Evolutionary conservation across 2,329 filamentous ascomycete genomes (phyloP).

Genomic region (Calycina marina): DNA sequence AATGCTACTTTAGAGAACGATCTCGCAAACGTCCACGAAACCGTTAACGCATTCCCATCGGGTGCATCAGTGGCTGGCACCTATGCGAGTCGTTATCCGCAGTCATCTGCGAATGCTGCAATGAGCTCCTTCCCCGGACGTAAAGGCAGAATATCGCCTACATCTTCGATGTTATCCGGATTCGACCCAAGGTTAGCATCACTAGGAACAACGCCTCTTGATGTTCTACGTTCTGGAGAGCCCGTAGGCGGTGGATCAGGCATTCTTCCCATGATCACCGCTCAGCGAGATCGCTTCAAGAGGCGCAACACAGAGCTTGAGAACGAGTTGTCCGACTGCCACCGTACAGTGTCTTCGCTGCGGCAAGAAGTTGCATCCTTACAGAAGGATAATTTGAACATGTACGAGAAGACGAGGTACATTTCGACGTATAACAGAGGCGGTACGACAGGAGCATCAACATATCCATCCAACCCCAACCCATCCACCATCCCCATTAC

Average conservation of each 20-base stretch:
- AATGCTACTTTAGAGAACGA: constrained; percentile 88
- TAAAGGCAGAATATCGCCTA: constrained; percentile 67
- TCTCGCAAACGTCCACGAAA: constrained; percentile 72
- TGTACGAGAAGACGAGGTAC: constrained; percentile 97
- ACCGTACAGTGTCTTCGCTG: constrained; percentile 69
- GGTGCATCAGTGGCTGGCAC: constrained; percentile 89
- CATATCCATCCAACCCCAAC: constrained; percentile 57
- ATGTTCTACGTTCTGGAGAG: constrained; percentile 44
- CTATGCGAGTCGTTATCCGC: constrained; percentile 66
- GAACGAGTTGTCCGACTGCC: constrained; percentile 71
- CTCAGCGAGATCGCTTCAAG: constrained; percentile 96
- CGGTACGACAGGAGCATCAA: constrained; percentile 42
- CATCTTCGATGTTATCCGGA: constrained; percentile 96
- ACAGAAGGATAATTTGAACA: constrained; percentile 87
- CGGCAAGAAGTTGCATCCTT: constrained; percentile 82
- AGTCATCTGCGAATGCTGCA: constrained; percentile 42
- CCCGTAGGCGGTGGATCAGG: constrained; percentile 63
- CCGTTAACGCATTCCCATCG: constrained; percentile 72
- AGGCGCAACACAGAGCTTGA: constrained; percentile 87
- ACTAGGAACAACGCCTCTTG: constrained; percentile 33
- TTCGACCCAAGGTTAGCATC: constrained; percentile 54
- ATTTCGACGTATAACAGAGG: constrained; percentile 82
- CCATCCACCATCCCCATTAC: constrained; percentile 53
- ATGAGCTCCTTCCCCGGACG: constrained; percentile 24
- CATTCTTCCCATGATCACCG: constrained; percentile 95